Base-by-base conservation (phyloP, 352 stramenopile species). In the Thraustotheca clavata region DNA sequence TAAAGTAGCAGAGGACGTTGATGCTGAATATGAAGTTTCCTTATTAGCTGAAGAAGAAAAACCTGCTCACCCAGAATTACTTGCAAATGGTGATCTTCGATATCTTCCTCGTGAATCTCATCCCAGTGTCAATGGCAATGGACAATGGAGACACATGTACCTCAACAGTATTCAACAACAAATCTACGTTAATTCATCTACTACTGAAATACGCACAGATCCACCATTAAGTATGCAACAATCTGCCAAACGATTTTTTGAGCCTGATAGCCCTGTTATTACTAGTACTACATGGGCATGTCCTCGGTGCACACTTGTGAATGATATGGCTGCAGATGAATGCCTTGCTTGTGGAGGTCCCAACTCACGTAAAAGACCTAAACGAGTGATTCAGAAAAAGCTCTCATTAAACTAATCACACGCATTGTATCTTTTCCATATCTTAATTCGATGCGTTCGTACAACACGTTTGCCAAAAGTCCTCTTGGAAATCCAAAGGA, bases 161-260 rank as follows among this genome's bases (percentile, higher is more conserved):
- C 75, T 74, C 5, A 67, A 87, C 31, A 75, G 79, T 36, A 73
- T 81, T 31, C 75, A 82, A 26, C 69, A 81, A 54, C 74, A 88
- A 49, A 87, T 93, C 39, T 93, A 88, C 50, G 81, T 93, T 24
- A 81, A 93, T 72, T 87, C 80, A 4, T 60, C 72, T 31, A 90
- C 82, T 12, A 69, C 81, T 57, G 80, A 93, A 49, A 89, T 93
- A 67, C 83, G 83, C 22, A 61, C 82, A 2, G 69, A 88, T 63
- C 60, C 76, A 12, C 83, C 83, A 39, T 73, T 65, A 22, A n/a
- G 34, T 41, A 22, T 52, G 24, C n/a, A n/a, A n/a, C n/a, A n/a
- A n/a, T 20, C 34, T 9, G n/a, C 43, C 9, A 52, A 52, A 31
- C 43, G 43, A 7, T 11, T 18, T 2, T 24, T 52, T 2, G 43